Conservation (phyloP, 495 filamentous ascomycete genomes). For the Annulohypoxylon maeteangense region DNA sequence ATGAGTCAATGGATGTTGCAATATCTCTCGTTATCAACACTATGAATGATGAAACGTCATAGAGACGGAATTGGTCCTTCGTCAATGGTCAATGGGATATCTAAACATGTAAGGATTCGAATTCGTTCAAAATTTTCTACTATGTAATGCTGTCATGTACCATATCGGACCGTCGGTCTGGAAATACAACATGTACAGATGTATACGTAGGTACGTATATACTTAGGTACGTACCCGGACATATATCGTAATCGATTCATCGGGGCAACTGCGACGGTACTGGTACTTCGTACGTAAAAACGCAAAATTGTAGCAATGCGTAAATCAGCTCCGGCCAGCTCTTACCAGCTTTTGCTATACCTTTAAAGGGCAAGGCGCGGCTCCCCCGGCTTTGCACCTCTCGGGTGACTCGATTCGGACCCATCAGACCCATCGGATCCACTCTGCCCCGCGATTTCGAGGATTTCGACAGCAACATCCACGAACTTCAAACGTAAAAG, state of each 20-base stretch:
- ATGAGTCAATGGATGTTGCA: constrained; percentile 38
- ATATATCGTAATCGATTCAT: constrained; percentile 5
- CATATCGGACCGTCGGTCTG: constrained; percentile 4
- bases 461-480: constrained; percentile 29
- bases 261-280: constrained; percentile 12
- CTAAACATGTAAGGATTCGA: neutral
- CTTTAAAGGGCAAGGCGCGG: constrained; percentile 30
- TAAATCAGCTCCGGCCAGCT: constrained; percentile 3
- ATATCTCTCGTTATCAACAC: constrained; percentile 39
- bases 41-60: constrained; percentile 34
- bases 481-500: constrained; percentile 43
- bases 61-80: constrained; percentile 25
- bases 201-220: neutral
- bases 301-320: constrained; percentile 21
- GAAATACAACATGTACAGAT: neutral
- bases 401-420: constrained; percentile 39
- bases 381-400: constrained; percentile 42
- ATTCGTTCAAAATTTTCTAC: neutral
- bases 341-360: constrained; percentile 6
- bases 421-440: constrained; percentile 22
- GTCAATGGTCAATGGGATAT: constrained; percentile 27
- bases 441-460: constrained; percentile 41
- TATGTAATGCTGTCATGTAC: neutral
- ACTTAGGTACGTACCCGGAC: neutral
- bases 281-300: constrained; percentile 35